Evolutionary conservation across 345 rosid species (phyloP).

Genomic region (Eucalyptus lansdowneana): DNA sequence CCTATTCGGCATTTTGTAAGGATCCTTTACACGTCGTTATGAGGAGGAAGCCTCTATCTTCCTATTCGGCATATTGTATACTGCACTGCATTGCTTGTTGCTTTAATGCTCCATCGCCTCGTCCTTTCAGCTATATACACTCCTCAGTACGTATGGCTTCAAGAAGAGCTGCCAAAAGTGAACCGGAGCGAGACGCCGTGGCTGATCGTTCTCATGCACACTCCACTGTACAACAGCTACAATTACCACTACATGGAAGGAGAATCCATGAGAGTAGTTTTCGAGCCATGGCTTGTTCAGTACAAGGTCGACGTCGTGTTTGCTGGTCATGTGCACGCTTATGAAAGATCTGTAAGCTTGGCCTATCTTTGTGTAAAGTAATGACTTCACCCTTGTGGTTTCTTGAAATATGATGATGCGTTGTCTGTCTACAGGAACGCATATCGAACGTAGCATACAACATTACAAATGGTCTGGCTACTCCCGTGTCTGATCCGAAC

Average conservation of each 20-base stretch:
- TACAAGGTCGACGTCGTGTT: constrained; percentile 35
- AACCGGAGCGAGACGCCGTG: constrained; percentile 46
- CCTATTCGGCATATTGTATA: neutral
- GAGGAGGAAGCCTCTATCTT: neutral
- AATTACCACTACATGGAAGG: constrained; percentile 45
- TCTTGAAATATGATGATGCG: neutral
- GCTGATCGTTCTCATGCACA: constrained; percentile 45
- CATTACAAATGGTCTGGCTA: constrained; percentile 26
- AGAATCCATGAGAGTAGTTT: constrained; percentile 42
- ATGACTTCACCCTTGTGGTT: neutral
- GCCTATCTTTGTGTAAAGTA: neutral
- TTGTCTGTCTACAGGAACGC: constrained; percentile 19
- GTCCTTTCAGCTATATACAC: constrained; percentile 27
- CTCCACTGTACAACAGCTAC: constrained; percentile 36
- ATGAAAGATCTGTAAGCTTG: constrained; percentile 37
- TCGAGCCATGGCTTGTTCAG: constrained; percentile 32
- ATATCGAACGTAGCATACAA: constrained; percentile 39
- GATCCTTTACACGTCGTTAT: neutral
- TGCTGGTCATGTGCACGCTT: constrained; percentile 57
- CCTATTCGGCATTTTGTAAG: constrained; percentile 33
- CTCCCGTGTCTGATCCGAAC: constrained; percentile 24
- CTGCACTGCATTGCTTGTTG: neutral
- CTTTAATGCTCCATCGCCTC: neutral
- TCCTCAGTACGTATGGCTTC: constrained; percentile 45
- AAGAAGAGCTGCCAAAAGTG: constrained; percentile 29